Evolutionary conservation across 148 eudicot species (phyloP).

Genomic region (Rhododendron molle): DNA sequence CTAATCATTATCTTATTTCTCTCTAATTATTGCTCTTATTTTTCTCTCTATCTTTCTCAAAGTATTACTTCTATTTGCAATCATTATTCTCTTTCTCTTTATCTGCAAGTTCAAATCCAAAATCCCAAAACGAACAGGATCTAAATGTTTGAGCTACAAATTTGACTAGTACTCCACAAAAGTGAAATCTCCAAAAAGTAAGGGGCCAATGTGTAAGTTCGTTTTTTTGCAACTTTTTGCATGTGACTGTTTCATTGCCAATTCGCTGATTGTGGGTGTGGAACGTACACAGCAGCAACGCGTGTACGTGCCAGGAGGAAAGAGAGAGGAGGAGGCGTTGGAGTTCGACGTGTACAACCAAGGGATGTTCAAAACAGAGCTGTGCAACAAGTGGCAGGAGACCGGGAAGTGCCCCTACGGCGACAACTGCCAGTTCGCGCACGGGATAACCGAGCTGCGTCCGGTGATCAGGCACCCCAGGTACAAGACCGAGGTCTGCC

Average conservation of each 20-base stretch:
- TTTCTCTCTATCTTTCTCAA: too few species aligned
- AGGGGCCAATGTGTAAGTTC: neutral
- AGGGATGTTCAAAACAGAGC: conserved; percentile 63
- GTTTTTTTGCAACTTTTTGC: neutral
- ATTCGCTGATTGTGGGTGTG: neutral
- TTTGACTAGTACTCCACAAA: neutral
- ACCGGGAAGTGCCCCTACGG: conserved; percentile 53
- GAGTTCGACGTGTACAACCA: conserved; percentile 58
- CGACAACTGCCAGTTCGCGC: conserved; percentile 53
- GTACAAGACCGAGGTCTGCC: conserved; percentile 69
- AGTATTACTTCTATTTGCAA: too few species aligned
- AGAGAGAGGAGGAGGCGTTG: conserved; percentile 36
- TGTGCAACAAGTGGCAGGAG: conserved; percentile 70
- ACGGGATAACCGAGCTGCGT: conserved; percentile 55
- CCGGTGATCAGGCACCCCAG: conserved; percentile 70
- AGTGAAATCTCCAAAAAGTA: neutral
- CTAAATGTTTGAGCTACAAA: too few species aligned
- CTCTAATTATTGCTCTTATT: too few species aligned
- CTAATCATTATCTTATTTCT: too few species aligned
- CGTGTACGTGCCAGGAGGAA: conserved; percentile 24
- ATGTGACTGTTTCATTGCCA: neutral
- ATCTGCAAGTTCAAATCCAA: too few species aligned
- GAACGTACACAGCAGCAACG: conserved; percentile 25
- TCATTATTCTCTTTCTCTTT: too few species aligned
- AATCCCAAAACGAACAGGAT: too few species aligned